phyloP scores from a whole-genome alignment of 306 rosid species.

The Sicyos baderoa region DNA sequence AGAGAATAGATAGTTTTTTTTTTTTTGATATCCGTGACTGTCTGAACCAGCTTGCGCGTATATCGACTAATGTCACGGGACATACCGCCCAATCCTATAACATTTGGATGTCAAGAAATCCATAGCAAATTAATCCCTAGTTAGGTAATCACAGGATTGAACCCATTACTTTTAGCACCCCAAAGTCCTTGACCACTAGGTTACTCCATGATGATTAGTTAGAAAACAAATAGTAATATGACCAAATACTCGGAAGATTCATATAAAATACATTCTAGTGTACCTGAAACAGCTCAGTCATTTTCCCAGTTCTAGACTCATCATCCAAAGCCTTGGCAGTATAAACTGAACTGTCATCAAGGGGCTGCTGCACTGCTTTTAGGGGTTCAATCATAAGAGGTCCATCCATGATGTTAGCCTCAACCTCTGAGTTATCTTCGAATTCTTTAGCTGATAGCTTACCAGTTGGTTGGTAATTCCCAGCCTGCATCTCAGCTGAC shows the following conservation, averaged over 20 bases:
- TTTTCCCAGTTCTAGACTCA: constrained; percentile 37
- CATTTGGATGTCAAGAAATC: no score
- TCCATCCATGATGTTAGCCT: constrained; percentile 30
- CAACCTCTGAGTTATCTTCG: constrained; percentile 24
- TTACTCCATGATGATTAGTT: no score
- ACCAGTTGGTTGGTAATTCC: constrained; percentile 28
- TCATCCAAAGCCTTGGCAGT: constrained; percentile 31
- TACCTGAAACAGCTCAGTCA: constrained; percentile 80
- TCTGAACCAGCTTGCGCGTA: no score
- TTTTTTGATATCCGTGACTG: no score
- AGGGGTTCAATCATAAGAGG: constrained; percentile 49
- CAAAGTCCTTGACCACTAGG: no score
- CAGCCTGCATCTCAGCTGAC: constrained; percentile 29
- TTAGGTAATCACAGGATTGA: no score
- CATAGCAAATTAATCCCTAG: no score
- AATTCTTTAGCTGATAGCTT: constrained; percentile 26
- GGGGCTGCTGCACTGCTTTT: constrained; percentile 42
- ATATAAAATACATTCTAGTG: not conserved
- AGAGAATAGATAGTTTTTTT: no score
- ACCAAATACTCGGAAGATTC: not conserved
- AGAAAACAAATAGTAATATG: not conserved
- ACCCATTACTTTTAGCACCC: no score
- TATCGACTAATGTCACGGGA: no score
- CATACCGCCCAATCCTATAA: no score
- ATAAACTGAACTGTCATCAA: constrained; percentile 23